phyloP scores from a whole-genome alignment of 192 early-diverging fungal species.

The Gamsiella multidivaricata region DNA sequence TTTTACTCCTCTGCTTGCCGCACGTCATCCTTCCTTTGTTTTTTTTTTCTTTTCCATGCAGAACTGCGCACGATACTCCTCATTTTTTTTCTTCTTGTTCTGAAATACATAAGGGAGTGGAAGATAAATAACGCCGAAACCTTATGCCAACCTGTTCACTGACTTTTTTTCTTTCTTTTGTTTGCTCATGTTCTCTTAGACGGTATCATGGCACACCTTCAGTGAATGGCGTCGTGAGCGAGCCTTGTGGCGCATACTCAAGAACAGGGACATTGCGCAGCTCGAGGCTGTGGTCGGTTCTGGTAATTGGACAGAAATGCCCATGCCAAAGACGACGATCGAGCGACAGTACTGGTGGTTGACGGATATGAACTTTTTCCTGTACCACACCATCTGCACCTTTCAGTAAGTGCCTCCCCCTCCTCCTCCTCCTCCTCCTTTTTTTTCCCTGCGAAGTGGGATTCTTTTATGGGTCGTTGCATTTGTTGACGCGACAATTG shows the following conservation, averaged over 20 bases:
- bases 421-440: too few relatives aligned
- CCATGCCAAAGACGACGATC: conserved; percentile 18
- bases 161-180: not conserved
- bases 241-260: not conserved
- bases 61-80: conserved; percentile 5
- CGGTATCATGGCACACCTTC: conserved; percentile 44
- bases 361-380: conserved; percentile 52
- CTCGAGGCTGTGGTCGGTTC: not conserved
- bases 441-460: too few relatives aligned
- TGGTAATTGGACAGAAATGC: not conserved
- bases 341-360: conserved; percentile 45
- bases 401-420: conserved; percentile 51
- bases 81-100: not conserved
- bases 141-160: too few relatives aligned
- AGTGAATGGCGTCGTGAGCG: conserved; percentile 52
- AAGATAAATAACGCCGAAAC: too few relatives aligned
- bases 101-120: too few relatives aligned
- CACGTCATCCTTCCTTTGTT: not conserved
- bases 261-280: not conserved
- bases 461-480: too few relatives aligned
- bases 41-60: not conserved
- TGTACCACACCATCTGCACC: conserved; percentile 53
- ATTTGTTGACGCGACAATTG: not conserved
- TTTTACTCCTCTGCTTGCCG: not conserved
- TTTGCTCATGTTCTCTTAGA: conserved; percentile 11